Percentiles rank a stretch among this genome's conserved stretches.
Conservation (phyloP, 352 stramenopile species). For the Blastocystis hominis region DNA sequence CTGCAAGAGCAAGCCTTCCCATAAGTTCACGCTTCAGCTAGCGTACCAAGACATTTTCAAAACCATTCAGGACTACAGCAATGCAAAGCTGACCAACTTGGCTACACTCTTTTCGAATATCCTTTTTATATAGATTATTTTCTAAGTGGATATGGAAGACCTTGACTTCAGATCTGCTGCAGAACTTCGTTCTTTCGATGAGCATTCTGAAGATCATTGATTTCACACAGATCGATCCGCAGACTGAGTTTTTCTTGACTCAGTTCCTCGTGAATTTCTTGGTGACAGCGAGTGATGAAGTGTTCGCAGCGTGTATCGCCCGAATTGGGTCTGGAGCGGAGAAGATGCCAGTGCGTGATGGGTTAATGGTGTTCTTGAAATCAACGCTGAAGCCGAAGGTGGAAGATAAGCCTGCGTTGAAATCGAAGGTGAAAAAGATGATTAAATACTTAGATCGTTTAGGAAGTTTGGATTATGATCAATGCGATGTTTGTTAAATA, state of each 20-base stretch:
- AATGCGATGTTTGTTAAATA: conserved; percentile 19
- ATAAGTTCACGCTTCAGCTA: conserved; percentile 19
- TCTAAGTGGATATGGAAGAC: background rate
- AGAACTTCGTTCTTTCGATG: conserved; percentile 40
- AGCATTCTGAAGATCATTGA: conserved; percentile 20
- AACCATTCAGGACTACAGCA: conserved; percentile 16
- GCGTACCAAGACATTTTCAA: conserved; percentile 38
- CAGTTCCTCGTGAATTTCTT: conserved; percentile 21
- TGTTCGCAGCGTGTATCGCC: background rate
- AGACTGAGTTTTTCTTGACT: conserved; percentile 1
- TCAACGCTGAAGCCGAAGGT: conserved; percentile 6
- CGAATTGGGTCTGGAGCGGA: conserved; percentile 1
- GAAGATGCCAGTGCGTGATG: conserved; percentile 9
- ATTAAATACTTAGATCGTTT: conserved; percentile 50
- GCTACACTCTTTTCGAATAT: conserved; percentile 52
- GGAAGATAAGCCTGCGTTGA: conserved; percentile 29
- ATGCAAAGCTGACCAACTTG: conserved; percentile 12
- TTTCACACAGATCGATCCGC: background rate
- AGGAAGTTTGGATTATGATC: conserved; percentile 12
- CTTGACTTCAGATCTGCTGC: conserved; percentile 28
- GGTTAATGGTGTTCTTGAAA: conserved; percentile 30
- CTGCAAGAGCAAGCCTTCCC: conserved; percentile 30
- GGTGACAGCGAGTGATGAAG: background rate
- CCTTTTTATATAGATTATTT: background rate
- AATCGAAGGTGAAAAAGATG: conserved; percentile 25